Evolutionary conservation across 495 filamentous ascomycete species (phyloP).

Genomic region (Copromyces sp.): DNA sequence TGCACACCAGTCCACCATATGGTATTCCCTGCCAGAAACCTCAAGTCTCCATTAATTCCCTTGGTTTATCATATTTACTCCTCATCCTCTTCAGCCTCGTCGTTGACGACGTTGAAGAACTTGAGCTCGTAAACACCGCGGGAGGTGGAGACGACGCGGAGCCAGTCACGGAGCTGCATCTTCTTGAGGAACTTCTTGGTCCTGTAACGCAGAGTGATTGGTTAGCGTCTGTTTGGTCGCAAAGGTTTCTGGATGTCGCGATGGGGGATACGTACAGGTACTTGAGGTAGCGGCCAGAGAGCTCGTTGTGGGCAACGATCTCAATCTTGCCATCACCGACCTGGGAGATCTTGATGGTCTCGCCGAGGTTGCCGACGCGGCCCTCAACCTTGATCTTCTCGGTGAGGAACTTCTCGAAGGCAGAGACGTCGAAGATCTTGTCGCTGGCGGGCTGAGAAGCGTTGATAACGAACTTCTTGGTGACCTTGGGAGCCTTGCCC

Average conservation of each 20-base stretch:
- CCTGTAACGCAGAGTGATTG: conserved; percentile 36
- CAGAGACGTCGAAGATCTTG: conserved; percentile 99
- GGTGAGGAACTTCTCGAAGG: conserved; percentile 99
- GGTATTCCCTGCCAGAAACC: conserved; percentile 14
- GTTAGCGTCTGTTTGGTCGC: conserved; percentile 4
- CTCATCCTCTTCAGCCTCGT: conserved; percentile 93
- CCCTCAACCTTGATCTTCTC: conserved; percentile 99
- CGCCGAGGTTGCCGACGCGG: conserved; percentile 95
- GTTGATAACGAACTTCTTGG: conserved; percentile 93
- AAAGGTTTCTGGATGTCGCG: not conserved
- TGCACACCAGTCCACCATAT: conserved; percentile 15
- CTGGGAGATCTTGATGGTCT: conserved; percentile 83
- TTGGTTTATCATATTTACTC: conserved; percentile 51
- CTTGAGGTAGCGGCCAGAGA: conserved; percentile 98
- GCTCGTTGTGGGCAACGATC: conserved; percentile 92
- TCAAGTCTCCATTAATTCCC: conserved; percentile 10
- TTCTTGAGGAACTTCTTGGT: conserved; percentile 99
- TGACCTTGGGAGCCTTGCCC: conserved; percentile 51
- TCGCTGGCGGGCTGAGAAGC: conserved; percentile 92
- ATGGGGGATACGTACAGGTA: conserved; percentile 65
- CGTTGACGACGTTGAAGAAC: conserved; percentile 99
- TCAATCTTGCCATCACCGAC: conserved; percentile 92
- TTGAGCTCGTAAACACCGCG: conserved; percentile 97
- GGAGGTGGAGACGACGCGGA: conserved; percentile 93
- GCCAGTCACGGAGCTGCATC: conserved; percentile 99